Percentiles rank a stretch among this genome's conserved stretches.
These are phyloP conservation scores for Coemansia sp. DNA, from an alignment of 192 early-diverging fungal genomes.

Conservation along the genomic window DNA sequence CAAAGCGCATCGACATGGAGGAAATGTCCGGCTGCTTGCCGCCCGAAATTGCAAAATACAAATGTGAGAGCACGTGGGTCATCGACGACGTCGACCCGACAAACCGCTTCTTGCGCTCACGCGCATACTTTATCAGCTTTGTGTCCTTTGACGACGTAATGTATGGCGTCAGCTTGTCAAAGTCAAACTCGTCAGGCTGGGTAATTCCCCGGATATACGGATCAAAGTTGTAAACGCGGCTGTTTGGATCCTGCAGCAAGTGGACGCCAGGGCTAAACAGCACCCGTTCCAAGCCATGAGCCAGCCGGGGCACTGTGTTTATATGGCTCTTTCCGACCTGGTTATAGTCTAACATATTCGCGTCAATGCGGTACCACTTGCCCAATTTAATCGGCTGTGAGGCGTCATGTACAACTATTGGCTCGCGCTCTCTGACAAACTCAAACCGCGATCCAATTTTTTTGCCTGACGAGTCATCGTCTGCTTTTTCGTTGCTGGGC, in stretches of 20 bases:
- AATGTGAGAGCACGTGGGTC: slow-evolving; percentile 69
- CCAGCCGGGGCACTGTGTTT: slow-evolving; percentile 42
- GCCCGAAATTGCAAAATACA: slow-evolving; percentile 72
- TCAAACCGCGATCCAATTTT: slow-evolving; percentile 25
- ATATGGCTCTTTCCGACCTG: slow-evolving; percentile 39
- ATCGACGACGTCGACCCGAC: slow-evolving; percentile 90
- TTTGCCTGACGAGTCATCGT: background rate
- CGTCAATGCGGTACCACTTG: slow-evolving; percentile 48
- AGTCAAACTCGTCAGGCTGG: slow-evolving; percentile 80
- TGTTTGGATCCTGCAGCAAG: slow-evolving; percentile 72
- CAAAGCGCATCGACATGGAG: slow-evolving; percentile 64
- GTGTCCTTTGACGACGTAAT: slow-evolving; percentile 76
- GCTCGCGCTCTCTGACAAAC: slow-evolving; percentile 31
- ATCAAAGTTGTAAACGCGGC: slow-evolving; percentile 76
- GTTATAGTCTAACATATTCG: slow-evolving; percentile 11
- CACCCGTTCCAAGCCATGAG: slow-evolving; percentile 51
- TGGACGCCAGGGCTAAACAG: slow-evolving; percentile 76
- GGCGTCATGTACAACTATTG: slow-evolving; percentile 43
- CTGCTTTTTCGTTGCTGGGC: slow-evolving; percentile 1
- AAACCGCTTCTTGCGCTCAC: slow-evolving; percentile 57
- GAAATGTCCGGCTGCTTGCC: slow-evolving; percentile 61
- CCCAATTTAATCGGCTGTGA: slow-evolving; percentile 27
- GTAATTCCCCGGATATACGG: slow-evolving; percentile 77
- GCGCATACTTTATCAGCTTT: slow-evolving; percentile 56
- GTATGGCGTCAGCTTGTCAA: slow-evolving; percentile 73